Evolutionary conservation across 2,329 filamentous ascomycete species (phyloP).

Genomic region (Alternaria sp.): DNA sequence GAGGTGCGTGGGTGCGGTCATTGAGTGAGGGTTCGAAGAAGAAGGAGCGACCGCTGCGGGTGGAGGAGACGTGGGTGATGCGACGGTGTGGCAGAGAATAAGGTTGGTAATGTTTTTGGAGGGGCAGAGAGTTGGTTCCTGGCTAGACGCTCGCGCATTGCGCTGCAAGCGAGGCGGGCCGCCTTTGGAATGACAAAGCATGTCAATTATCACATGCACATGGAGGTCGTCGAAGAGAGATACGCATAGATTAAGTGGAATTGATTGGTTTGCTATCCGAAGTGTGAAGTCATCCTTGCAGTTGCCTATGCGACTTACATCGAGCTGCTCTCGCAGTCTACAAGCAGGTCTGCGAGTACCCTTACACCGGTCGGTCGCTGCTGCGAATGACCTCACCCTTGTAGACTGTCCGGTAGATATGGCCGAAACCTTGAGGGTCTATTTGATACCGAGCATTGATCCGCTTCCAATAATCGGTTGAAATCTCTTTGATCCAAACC

Average conservation of each 20-base stretch:
- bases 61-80: neutral
- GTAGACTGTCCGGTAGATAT: neutral
- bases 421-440: neutral
- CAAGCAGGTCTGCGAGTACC: neutral
- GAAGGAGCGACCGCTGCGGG: neutral
- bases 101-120: neutral
- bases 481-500: rapidly evolving
- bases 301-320: neutral
- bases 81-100: neutral
- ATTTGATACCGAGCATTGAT: neutral
- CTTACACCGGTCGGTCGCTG: neutral
- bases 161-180: neutral
- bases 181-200: neutral
- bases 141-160: neutral
- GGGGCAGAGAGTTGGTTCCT: neutral
- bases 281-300: too few species aligned
- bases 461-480: neutral
- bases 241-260: neutral
- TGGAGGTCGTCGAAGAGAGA: neutral
- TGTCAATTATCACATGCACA: neutral
- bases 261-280: too few species aligned
- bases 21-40: neutral
- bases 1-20: conserved; percentile 54
- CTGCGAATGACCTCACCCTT: neutral
- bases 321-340: too few species aligned